phyloP scores from a whole-genome alignment of 768 basidiomycete species.

The Tulasnella sp. region DNA sequence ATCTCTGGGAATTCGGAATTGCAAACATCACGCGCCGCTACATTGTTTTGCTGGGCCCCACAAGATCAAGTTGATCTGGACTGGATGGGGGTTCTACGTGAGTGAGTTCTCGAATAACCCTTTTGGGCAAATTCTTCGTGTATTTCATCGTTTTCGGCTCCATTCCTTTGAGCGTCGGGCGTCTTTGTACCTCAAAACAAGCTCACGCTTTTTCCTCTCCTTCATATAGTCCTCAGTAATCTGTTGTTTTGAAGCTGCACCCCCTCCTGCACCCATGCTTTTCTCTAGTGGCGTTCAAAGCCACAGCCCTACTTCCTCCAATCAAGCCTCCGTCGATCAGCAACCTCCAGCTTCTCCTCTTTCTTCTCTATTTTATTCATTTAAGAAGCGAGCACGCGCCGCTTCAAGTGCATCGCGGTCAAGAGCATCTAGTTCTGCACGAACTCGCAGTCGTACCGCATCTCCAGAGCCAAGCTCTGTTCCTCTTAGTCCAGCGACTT shows the following conservation, averaged over 20 bases:
- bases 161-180: too few relatives aligned
- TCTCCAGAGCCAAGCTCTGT: neutral
- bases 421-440: slow-evolving; percentile 1
- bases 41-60: neutral
- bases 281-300: neutral
- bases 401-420: neutral
- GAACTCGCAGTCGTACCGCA: neutral
- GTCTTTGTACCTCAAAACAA: neutral
- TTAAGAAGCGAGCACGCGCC: neutral
- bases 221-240: neutral
- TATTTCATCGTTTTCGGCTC: too few relatives aligned
- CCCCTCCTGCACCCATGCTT: neutral
- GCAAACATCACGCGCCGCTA: too few relatives aligned
- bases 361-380: slow-evolving; percentile 2
- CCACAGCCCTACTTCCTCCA: neutral
- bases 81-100: slow-evolving; percentile 2
- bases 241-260: neutral
- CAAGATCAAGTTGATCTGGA: neutral
- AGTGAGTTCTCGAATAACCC: slow-evolving; percentile 2
- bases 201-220: neutral
- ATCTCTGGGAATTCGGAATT: too few relatives aligned
- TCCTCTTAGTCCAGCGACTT: neutral
- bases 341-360: slow-evolving; percentile 1
- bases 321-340: neutral
- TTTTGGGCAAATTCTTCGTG: neutral